Evolutionary conservation across 768 basidiomycete species (phyloP).

Genomic region (Amanita polypyramis): DNA sequence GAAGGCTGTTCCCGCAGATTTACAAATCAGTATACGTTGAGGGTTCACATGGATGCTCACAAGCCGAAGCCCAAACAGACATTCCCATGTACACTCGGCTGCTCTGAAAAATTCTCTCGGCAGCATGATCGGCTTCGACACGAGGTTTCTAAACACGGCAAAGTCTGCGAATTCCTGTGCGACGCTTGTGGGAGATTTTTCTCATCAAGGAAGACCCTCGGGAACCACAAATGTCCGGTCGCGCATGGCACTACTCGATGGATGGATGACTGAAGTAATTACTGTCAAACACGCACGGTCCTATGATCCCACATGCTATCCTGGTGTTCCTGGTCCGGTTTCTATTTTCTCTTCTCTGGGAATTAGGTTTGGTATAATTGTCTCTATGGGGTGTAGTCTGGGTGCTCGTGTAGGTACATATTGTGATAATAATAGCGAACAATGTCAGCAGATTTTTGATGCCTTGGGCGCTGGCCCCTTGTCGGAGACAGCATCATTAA

Average conservation of each 20-base stretch:
- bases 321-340: not conserved
- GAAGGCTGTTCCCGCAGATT: slow-evolving; percentile 38
- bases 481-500: not conserved
- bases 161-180: slow-evolving; percentile 44
- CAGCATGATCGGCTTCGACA: slow-evolving; percentile 49
- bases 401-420: slow-evolving; percentile 6
- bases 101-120: slow-evolving; percentile 42
- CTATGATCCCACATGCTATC: not conserved
- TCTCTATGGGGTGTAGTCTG: slow-evolving; percentile 1
- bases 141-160: slow-evolving; percentile 48
- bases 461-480: too few relatives aligned
- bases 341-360: not conserved
- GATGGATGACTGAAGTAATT: not conserved
- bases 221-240: slow-evolving; percentile 47
- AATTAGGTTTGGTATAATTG: not conserved
- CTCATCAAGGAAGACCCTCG: slow-evolving; percentile 39
- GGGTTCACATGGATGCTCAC: slow-evolving; percentile 46
- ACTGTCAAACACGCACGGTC: not conserved
- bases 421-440: not conserved
- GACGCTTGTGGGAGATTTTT: slow-evolving; percentile 43
- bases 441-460: not conserved
- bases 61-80: slow-evolving; percentile 37
- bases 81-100: slow-evolving; percentile 44
- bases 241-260: slow-evolving; percentile 36
- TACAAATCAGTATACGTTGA: slow-evolving; percentile 43